Evolutionary conservation across 495 filamentous ascomycete species (phyloP).

Genomic region (Aspergillus baeticus): DNA sequence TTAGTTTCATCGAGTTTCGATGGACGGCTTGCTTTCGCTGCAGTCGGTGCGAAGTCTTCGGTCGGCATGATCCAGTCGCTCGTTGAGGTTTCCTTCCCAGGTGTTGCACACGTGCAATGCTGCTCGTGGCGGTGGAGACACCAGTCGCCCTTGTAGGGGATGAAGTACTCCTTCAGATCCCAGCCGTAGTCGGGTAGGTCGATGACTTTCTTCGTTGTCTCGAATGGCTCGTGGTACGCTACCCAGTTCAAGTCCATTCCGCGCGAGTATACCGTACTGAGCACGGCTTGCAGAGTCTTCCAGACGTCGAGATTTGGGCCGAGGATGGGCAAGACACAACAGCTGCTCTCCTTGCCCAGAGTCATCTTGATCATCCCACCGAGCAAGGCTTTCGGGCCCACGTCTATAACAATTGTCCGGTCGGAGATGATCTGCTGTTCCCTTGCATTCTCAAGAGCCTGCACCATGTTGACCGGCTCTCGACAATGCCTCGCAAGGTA

Average conservation of each 20-base stretch:
- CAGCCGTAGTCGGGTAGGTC: slow-evolving; percentile 6
- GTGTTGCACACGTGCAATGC: neutral
- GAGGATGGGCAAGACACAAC: slow-evolving; percentile 35
- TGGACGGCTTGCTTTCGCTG: neutral
- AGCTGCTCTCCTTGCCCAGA: slow-evolving; percentile 34
- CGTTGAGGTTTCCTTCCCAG: neutral
- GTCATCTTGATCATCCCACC: slow-evolving; percentile 18
- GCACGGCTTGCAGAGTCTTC: slow-evolving; percentile 50
- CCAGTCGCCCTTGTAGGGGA: slow-evolving; percentile 10
- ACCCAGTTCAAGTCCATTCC: slow-evolving; percentile 65
- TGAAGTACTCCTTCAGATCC: slow-evolving; percentile 41
- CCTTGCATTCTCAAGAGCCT: slow-evolving; percentile 20
- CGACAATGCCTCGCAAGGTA: slow-evolving; percentile 22
- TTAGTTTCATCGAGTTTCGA: neutral
- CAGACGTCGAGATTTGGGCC: slow-evolving; percentile 35
- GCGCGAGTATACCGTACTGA: slow-evolving; percentile 53
- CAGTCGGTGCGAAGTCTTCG: no score
- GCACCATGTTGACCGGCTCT: slow-evolving; percentile 25
- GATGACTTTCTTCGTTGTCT: neutral
- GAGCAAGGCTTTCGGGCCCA: slow-evolving; percentile 35
- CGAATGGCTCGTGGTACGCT: slow-evolving; percentile 40
- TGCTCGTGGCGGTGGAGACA: slow-evolving; percentile 1
- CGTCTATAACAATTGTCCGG: slow-evolving; percentile 30
- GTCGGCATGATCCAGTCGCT: slow-evolving; percentile 32
- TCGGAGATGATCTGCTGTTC: slow-evolving; percentile 17